Evolutionary conservation across 495 filamentous ascomycete species (phyloP).

Genomic region (Lentithecium fluviatile): DNA sequence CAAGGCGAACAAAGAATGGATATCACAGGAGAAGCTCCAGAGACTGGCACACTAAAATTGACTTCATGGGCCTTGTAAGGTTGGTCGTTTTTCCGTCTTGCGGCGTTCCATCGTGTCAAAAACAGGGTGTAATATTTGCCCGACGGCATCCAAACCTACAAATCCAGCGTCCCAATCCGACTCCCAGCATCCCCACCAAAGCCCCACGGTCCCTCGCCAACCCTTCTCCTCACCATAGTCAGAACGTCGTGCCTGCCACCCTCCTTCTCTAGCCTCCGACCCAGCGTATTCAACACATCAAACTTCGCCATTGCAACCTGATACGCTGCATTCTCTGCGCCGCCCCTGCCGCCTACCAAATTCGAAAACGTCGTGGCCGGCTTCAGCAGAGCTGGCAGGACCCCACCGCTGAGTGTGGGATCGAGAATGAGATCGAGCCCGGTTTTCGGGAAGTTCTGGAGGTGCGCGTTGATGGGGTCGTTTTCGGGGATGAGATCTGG

Average conservation of each 20-base stretch:
- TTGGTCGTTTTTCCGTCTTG: too few relatives aligned
- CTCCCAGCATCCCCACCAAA: slow-evolving; percentile 16
- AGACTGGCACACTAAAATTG: too few relatives aligned
- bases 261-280: slow-evolving; percentile 19
- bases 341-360: slow-evolving; percentile 58
- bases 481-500: slow-evolving; percentile 30
- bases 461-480: slow-evolving; percentile 19
- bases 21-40: too few relatives aligned
- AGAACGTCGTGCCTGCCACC: slow-evolving; percentile 14
- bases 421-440: slow-evolving; percentile 28
- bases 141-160: slow-evolving; percentile 7
- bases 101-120: too few relatives aligned
- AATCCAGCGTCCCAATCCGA: slow-evolving; percentile 33
- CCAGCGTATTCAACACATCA: slow-evolving; percentile 53
- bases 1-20: too few relatives aligned
- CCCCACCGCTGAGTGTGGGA: slow-evolving; percentile 33
- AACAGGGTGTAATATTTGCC: too few relatives aligned
- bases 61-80: too few relatives aligned
- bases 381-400: slow-evolving; percentile 60
- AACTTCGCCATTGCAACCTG: slow-evolving; percentile 60
- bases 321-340: slow-evolving; percentile 59
- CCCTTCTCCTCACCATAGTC: slow-evolving; percentile 20
- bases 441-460: slow-evolving; percentile 36
- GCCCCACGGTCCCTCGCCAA: slow-evolving; percentile 33
- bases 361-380: slow-evolving; percentile 58